phyloP scores from a whole-genome alignment of 2,329 filamentous ascomycete species.

The Cadophora sp. region DNA sequence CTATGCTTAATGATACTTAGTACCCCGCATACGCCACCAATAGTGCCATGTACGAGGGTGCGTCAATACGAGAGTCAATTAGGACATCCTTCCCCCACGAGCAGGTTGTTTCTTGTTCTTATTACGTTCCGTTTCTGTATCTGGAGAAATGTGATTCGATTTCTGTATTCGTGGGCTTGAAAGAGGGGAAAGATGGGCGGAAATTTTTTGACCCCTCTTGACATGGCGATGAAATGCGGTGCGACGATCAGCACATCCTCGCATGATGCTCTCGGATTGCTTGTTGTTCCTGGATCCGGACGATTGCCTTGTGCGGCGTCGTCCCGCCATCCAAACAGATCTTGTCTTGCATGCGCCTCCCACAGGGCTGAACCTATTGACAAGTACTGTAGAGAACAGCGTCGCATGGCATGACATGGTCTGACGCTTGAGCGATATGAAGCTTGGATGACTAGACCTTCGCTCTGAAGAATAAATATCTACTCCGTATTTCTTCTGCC shows the following conservation, averaged over 20 bases:
- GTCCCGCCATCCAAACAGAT: not conserved
- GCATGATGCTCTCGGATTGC: too few relatives aligned
- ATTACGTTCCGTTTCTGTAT: constrained; percentile 1
- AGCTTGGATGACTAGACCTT: not conserved
- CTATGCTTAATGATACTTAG: not conserved
- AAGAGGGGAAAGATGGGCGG: not conserved
- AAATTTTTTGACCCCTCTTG: not conserved
- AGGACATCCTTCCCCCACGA: not conserved
- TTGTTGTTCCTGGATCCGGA: not conserved
- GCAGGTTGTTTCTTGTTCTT: not conserved
- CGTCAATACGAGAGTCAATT: not conserved
- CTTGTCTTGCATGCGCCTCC: not conserved
- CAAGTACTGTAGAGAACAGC: not conserved
- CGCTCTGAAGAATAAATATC: not conserved
- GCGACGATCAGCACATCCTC: too few relatives aligned
- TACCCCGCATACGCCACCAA: constrained; percentile 7
- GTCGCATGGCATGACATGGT: not conserved
- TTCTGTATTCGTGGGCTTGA: not conserved
- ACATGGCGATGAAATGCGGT: not conserved
- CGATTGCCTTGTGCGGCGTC: not conserved
- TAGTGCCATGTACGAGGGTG: constrained; percentile 9
- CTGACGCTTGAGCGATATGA: constrained; percentile 1
- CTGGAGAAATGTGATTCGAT: not conserved
- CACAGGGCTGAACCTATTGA: not conserved
- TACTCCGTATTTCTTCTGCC: not conserved